A percentile compares a stretch with the other conserved stretches of the same genome.
These are phyloP conservation scores for Keithomyces neogunnii DNA, from an alignment of 2,329 filamentous ascomycete species.

Conservation along the genomic window DNA sequence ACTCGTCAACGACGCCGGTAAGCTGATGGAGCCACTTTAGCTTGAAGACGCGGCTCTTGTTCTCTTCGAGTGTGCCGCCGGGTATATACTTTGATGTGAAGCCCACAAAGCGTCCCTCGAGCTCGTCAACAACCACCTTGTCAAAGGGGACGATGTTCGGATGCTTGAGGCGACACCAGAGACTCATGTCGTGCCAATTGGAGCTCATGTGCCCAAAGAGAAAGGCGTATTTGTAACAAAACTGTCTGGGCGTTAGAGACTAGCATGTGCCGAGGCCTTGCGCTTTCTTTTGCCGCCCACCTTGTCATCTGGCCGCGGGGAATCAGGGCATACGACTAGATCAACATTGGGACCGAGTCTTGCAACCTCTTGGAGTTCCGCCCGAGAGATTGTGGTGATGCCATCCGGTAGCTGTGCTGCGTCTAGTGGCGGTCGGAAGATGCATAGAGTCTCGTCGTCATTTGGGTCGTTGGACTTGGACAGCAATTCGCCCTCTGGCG, in stretches of 20 bases:
- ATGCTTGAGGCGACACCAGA: conserved; percentile 11
- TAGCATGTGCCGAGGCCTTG: neutral
- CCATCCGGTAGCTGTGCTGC: conserved; percentile 10
- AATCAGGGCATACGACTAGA: too few relatives aligned
- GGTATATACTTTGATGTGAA: conserved; percentile 27
- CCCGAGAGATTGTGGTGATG: conserved; percentile 8
- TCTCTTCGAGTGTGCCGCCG: conserved; percentile 23
- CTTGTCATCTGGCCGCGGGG: too few relatives aligned
- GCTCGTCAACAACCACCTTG: conserved; percentile 22
- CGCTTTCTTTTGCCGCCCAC: too few relatives aligned
- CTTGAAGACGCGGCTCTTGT: conserved; percentile 22
- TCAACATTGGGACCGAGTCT: neutral
- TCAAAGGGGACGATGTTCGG: conserved; percentile 29
- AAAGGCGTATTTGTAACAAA: too few relatives aligned
- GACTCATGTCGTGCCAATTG: conserved; percentile 4
- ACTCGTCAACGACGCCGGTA: conserved; percentile 23
- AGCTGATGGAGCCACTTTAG: conserved; percentile 27
- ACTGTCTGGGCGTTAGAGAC: neutral
- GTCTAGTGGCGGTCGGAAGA: conserved; percentile 15
- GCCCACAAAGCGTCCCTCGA: conserved; percentile 23
- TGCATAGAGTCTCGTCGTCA: conserved; percentile 18
- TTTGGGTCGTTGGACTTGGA: conserved; percentile 13
- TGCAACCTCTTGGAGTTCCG: conserved; percentile 7
- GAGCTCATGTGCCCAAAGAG: too few relatives aligned
- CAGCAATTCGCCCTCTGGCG: conserved; percentile 13